These are phyloP conservation scores for Proliferodiscus dingleyae DNA, from an alignment of 2,329 filamentous ascomycete species.

Conservation along the genomic window DNA sequence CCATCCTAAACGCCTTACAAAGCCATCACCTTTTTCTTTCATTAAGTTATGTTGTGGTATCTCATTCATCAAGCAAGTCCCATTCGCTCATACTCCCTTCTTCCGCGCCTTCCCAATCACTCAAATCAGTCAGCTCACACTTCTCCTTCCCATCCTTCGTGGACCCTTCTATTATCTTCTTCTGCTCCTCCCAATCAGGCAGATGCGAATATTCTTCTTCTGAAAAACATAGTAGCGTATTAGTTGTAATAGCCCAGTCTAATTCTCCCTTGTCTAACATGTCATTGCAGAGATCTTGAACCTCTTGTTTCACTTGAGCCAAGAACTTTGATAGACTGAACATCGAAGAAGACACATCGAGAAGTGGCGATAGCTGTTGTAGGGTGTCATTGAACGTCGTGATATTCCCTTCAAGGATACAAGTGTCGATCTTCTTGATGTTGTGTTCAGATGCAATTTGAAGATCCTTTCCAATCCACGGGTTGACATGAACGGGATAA, in stretches of 20 bases:
- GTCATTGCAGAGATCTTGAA: background rate
- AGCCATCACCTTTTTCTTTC: background rate
- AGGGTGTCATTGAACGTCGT: background rate
- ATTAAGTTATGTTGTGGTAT: background rate
- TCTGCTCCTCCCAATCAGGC: conserved; percentile 32
- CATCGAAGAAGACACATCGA: background rate
- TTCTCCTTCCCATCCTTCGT: background rate
- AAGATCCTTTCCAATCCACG: background rate
- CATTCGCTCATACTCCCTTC: background rate
- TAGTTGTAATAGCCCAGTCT: conserved; percentile 18
- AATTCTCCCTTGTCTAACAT: background rate
- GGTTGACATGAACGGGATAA: background rate
- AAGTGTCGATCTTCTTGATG: too few relatives aligned
- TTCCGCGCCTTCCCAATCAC: background rate
- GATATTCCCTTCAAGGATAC: background rate
- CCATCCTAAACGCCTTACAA: background rate
- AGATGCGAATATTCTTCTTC: conserved; percentile 55
- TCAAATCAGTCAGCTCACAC: conserved; percentile 1
- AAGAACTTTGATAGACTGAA: background rate
- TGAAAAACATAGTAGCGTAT: conserved; percentile 44
- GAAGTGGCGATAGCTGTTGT: background rate
- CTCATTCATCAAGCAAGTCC: background rate
- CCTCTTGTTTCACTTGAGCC: background rate
- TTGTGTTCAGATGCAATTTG: background rate
- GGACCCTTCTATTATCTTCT: background rate